Conservation (phyloP, 495 filamentous ascomycete genomes). For the Penicillium angulare region DNA sequence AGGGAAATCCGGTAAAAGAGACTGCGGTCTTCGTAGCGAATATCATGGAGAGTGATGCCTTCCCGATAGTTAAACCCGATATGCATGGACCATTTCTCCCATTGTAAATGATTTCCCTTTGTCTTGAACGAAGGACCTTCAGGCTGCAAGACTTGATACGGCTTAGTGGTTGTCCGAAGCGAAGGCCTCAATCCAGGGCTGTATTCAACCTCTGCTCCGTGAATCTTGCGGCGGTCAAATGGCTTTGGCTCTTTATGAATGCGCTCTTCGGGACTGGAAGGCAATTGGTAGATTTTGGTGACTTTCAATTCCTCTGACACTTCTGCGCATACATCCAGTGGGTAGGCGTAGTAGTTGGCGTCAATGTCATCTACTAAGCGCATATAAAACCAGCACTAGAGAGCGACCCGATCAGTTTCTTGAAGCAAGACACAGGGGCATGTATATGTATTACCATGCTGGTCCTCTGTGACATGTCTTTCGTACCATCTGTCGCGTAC, state of each 20-base stretch:
- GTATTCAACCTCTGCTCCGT: constrained; percentile 58
- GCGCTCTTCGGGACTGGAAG: constrained; percentile 30
- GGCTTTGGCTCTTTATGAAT: constrained; percentile 14
- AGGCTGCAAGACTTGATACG: constrained; percentile 72
- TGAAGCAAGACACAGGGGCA: too few species aligned
- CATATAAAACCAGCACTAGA: constrained; percentile 38
- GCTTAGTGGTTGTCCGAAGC: constrained; percentile 64
- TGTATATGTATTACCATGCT: constrained; percentile 25
- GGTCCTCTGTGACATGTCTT: constrained; percentile 32
- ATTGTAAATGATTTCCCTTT: constrained; percentile 43
- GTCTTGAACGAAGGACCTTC: constrained; percentile 68
- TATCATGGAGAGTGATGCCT: constrained; percentile 60
- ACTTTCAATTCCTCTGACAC: constrained; percentile 61
- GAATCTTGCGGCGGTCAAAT: constrained; percentile 39
- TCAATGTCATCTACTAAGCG: constrained; percentile 26
- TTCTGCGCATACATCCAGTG: constrained; percentile 67
- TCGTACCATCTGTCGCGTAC: constrained; percentile 40
- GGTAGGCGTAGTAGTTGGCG: constrained; percentile 74
- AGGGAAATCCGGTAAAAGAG: constrained; percentile 70
- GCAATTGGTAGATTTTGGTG: constrained; percentile 41
- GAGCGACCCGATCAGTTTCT: not conserved
- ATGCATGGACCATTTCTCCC: constrained; percentile 68
- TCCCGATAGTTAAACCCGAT: constrained; percentile 67
- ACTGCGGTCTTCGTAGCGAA: constrained; percentile 64
- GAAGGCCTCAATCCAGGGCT: constrained; percentile 50